Percentiles rank a stretch among this genome's conserved stretches.
Evolutionary conservation across 306 rosid species (phyloP).

Genomic region (Dryas drummondii): DNA sequence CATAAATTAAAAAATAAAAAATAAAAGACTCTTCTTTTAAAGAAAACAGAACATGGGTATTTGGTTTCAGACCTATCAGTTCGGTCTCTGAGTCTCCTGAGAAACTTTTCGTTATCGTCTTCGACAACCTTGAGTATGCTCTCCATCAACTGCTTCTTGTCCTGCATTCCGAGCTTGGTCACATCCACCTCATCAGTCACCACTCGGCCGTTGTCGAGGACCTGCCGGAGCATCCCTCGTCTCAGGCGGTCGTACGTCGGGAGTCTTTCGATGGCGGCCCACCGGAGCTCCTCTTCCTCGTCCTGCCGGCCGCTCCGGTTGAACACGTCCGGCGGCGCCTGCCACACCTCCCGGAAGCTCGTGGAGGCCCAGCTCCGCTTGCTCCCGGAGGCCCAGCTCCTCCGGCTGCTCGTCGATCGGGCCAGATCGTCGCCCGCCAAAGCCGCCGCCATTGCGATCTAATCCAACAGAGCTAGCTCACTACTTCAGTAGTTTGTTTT

Average conservation of each 20-base stretch:
- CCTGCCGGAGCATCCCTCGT: constrained; percentile 56
- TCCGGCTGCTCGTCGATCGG: constrained; percentile 40
- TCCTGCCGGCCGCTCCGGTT: constrained; percentile 36
- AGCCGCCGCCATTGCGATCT: constrained; percentile 44
- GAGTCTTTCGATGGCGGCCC: constrained; percentile 90
- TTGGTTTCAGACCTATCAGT: constrained; percentile 49
- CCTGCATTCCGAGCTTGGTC: constrained; percentile 43
- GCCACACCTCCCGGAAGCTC: constrained; percentile 59
- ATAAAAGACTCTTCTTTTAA: neutral
- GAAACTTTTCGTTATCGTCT: constrained; percentile 70
- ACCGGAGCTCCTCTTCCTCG: constrained; percentile 64
- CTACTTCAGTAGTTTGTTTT: too few species aligned
- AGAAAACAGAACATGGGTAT: neutral
- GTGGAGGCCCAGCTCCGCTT: constrained; percentile 45
- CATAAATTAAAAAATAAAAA: neutral
- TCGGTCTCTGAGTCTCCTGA: constrained; percentile 53
- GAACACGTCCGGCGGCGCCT: constrained; percentile 36
- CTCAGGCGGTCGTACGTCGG: constrained; percentile 78
- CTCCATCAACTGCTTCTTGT: constrained; percentile 54
- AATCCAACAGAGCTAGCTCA: too few species aligned
- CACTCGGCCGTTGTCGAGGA: constrained; percentile 48
- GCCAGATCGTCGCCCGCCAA: constrained; percentile 46
- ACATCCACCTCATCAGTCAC: constrained; percentile 61
- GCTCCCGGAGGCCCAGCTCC: constrained; percentile 45
- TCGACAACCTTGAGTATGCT: constrained; percentile 51